Base-by-base conservation (phyloP, 2,329 filamentous ascomycete genomes). In the Bertia moriformis region DNA sequence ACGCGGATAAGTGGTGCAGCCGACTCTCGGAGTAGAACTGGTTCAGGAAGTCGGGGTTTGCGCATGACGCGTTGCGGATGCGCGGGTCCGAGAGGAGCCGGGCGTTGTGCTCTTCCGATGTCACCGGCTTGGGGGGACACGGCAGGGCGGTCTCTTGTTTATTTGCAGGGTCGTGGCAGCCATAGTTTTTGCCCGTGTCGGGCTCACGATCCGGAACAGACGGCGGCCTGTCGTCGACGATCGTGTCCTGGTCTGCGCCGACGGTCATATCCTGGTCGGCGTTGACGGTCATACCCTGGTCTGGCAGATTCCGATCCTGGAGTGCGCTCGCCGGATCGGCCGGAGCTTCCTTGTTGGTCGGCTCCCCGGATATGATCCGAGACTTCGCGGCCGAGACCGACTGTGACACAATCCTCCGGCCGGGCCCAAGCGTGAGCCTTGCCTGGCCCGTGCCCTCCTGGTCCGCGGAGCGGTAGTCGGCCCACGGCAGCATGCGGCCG, bases 1-100 rank as follows among this genome's bases (percentile, higher is more conserved):
- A 96, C 1, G 85, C 86, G 0, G 89, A 95, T 0, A 98, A 64
- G 53, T 98, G 91, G 57, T 98, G 93, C 15, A 98, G 67, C 18
- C 91, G 80, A 44, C 89, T 96, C 59, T 96, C 88, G 3, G 86
- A 83, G 53, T 96, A 98, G 52, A 85, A 98, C 44, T 96, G 88
- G 45, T 89, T 83, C 1, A 98, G 66, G 44, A 98, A 98, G 24
- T 91, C 79, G 0, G 93, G 91, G 47, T 98, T 93, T 5, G 87
- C 83, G 1, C 87, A 87, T 1, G 88, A 93, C 0, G 87, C 87
- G 51, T 93, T 91, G 42, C 85, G 75, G 48, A 94, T 76, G 22
- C 78, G 78, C 2, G 91, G 87, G 50, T 96, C 87, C 2, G 82
- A 74, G 3, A 98, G 67, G 1, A 96, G 67, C 42, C 82, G 65